Base-by-base conservation (phyloP, 2,329 filamentous ascomycete genomes). In the Claviceps citrina region DNA sequence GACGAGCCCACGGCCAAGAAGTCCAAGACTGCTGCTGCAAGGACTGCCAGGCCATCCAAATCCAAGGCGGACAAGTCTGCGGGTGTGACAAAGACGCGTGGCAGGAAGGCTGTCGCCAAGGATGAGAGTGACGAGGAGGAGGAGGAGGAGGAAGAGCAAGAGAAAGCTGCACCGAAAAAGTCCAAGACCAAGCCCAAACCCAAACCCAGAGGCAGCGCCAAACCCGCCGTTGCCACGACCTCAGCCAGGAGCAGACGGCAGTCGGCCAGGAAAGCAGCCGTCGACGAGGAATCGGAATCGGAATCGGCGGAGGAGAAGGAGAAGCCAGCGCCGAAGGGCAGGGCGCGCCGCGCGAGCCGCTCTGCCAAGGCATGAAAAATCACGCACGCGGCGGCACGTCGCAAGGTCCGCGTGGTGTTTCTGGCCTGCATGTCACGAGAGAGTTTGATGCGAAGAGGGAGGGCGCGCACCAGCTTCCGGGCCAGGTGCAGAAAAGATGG, bases 1-100 rank as follows among this genome's bases (percentile, higher is more conserved):
- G 54, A 58, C 12, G 49, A 62, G 43, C 54, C 56, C 10, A 51
- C 55, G 39, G 48, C 57, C 19, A 60, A 62, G 44, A 62, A 58
- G 47, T 49, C 55, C 18, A 62, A 57, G 49, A 54, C 56, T 36
- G 38, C 46, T 31, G 52, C 47, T 6, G 47, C 51, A 12, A 50
- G 51, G 31, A 41, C 49, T 4, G 44, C 43, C 15, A 50, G 48
- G 31, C 54, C 55, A 35, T 36, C 46, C 36, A 52, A 55, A 15
- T 10, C 47, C 5, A 41, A 49, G 4, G 44, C 44, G 22, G 22
- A 46, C 6, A 53, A 52, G 47, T 31, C 45, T 33, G 18, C 34
- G 15, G 34, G 35, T 5, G 30, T 39, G 13, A 39, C 20, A 12
- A 25, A 30, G 16, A 15, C 42, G 12, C 39, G 39, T 25, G 36